Percentiles rank a stretch among this genome's conserved stretches.
Evolutionary conservation across 768 basidiomycete species (phyloP).

Genomic region (Mycena amicta): DNA sequence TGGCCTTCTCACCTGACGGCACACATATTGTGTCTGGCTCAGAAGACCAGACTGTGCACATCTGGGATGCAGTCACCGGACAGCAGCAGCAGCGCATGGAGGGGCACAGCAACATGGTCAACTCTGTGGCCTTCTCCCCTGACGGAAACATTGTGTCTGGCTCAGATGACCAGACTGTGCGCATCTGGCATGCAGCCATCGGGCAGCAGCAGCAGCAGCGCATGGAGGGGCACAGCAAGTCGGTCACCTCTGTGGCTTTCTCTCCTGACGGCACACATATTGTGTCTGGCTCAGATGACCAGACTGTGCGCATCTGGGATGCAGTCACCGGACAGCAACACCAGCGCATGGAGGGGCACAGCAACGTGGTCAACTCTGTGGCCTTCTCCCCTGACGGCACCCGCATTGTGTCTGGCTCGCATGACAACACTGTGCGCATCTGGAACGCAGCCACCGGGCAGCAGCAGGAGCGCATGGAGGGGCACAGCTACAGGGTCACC

Average conservation of each 20-base stretch:
- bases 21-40: constrained; percentile 23
- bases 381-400: neutral
- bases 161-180: neutral
- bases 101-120: constrained; percentile 11
- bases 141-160: neutral
- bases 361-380: neutral
- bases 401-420: neutral
- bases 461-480: neutral
- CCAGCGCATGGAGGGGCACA: neutral
- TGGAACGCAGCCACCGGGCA: neutral
- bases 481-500: neutral
- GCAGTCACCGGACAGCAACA: neutral
- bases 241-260: neutral
- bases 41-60: constrained; percentile 10
- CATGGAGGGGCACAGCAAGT: neutral
- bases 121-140: constrained; percentile 17
- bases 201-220: neutral
- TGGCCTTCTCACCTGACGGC: constrained; percentile 26
- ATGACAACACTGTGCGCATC: neutral
- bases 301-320: neutral
- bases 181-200: neutral
- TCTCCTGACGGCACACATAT: neutral
- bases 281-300: neutral
- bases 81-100: neutral
- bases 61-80: constrained; percentile 25